Percentiles rank a stretch among this genome's conserved stretches.
Conservation (phyloP, 352 stramenopile genomes). For the Phytophthora citrophthora region DNA sequence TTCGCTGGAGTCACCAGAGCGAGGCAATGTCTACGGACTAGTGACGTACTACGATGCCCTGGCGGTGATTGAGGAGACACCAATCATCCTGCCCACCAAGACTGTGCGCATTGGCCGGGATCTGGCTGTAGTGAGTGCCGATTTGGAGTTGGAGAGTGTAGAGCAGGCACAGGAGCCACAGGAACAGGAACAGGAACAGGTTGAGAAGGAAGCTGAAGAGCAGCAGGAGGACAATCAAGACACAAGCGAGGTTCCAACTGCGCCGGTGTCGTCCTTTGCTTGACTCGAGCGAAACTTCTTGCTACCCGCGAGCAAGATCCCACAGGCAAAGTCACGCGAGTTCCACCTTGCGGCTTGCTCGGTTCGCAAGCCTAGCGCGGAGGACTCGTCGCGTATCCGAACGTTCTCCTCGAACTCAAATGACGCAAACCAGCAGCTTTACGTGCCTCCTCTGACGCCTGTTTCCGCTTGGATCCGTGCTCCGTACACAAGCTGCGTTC, state of each 20-base stretch:
- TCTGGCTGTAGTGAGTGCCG: constrained; percentile 2
- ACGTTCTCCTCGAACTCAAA: constrained; percentile 10
- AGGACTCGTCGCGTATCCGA: constrained; percentile 4
- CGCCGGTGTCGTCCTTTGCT: not conserved
- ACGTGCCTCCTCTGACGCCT: constrained; percentile 27
- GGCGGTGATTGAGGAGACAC: constrained; percentile 23
- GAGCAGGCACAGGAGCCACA: constrained; percentile 5
- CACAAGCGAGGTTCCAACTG: constrained; percentile 3
- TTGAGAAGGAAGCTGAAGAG: not conserved
- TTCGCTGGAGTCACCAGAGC: constrained; percentile 15
- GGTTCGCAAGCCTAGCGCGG: constrained; percentile 10
- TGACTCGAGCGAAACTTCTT: constrained; percentile 6
- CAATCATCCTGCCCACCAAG: constrained; percentile 21
- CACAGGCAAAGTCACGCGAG: constrained; percentile 38
- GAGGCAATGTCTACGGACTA: constrained; percentile 29
- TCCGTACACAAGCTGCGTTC: constrained; percentile 35
- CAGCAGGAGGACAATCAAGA: constrained; percentile 24
- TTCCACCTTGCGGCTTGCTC: constrained; percentile 25
- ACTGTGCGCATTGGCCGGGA: constrained; percentile 8
- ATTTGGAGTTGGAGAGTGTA: constrained; percentile 8
- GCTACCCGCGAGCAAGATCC: constrained; percentile 30
- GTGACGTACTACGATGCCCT: constrained; percentile 42
- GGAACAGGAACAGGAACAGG: not conserved
- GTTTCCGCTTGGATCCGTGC: constrained; percentile 22
- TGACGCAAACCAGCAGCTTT: constrained; percentile 7